These are phyloP conservation scores for Aspergillus floridensis DNA, from an alignment of 2,329 filamentous ascomycete genomes.

Conservation along the genomic window DNA sequence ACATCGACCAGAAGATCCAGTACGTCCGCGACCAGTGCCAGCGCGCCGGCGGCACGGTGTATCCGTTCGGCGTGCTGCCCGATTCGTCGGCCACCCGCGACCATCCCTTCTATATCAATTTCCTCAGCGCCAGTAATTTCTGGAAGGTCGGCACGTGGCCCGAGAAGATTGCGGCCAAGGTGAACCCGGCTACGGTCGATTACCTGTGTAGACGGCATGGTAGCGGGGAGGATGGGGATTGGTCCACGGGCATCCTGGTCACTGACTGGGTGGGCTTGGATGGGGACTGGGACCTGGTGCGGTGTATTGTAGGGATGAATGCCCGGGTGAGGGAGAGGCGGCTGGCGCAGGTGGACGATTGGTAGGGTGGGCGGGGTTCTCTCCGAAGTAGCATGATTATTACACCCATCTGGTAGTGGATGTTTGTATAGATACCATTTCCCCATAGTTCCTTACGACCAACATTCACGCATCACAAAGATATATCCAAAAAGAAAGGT, in stretches of 20 bases:
- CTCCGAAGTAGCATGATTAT: too few relatives aligned
- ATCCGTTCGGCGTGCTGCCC: conserved; percentile 36
- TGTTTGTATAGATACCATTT: too few relatives aligned
- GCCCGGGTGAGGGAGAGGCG: conserved; percentile 52
- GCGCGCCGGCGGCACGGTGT: conserved; percentile 59
- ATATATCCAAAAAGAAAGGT: not conserved
- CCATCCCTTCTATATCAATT: conserved; percentile 81
- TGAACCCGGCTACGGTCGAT: conserved; percentile 72
- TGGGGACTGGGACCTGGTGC: conserved; percentile 87
- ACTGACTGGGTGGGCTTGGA: conserved; percentile 88
- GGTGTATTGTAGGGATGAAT: conserved; percentile 90
- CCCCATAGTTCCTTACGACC: too few relatives aligned
- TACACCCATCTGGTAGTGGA: too few relatives aligned
- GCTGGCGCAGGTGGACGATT: conserved; percentile 10
- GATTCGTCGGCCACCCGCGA: conserved; percentile 45
- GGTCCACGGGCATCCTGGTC: conserved; percentile 80
- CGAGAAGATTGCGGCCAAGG: conserved; percentile 79
- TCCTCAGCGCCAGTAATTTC: conserved; percentile 88
- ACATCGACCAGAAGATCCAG: conserved; percentile 77
- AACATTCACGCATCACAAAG: too few relatives aligned
- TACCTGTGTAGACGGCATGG: conserved; percentile 57
- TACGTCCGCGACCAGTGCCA: conserved; percentile 73
- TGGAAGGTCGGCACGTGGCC: conserved; percentile 93
- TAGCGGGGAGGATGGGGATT: conserved; percentile 57
- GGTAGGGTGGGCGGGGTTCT: not conserved